Base-by-base conservation (phyloP, 495 filamentous ascomycete species). In the Neurospora terricola region DNA sequence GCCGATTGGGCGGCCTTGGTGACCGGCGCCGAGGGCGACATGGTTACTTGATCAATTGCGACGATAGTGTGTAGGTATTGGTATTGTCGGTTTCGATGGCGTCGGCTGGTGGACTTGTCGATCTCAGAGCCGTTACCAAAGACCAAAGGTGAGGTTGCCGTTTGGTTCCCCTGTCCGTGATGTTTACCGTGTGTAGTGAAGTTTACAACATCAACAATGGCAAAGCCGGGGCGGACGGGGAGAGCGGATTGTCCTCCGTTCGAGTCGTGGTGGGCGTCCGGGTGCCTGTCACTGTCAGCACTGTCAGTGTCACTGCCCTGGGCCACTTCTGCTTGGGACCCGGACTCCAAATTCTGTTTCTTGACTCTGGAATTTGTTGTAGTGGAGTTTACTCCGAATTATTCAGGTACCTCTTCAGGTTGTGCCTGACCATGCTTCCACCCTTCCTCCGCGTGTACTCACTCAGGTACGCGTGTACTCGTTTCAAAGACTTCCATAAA, bases 11-110 rank as follows among this genome's bases (percentile, higher is more conserved):
- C 72, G 34, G 77, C 69, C 45, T 68, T 70, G n/a, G 72, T 72
- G 54, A 74, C 73, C 69, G 75, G 73, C 30, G 71, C 75, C n/a
- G 77, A 71, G 30, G 78, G 75, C 54, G 79, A 77, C 79, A 81
- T 81, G 74, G 74, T 75, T 69, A 39, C 71, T 72, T 72, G 23
- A 54, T 62, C 54, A 30, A 62, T 30, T 62, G 5, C 23, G 23
- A 62, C 23, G 23, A 62, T 27, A 59, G 11, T 30, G 48, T 59
- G 40, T 42, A 42, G 14, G 40, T 43, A 43, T 18, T 18, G 16
- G 4, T n/a, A 7, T 7, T n/a, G 42, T 43, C 40, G 38, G 38
- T 39, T 39, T 39, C 38, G 14, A 39, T 12, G 38, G 38, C 38
- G 38, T 39, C 4, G 38, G 38, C 38, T 39, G 43, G 43, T 48